Evolutionary conservation across 2,329 filamentous ascomycete species (phyloP), one percentile per base, ranked within the genome.

Genomic region (Ophiostoma ips): DNA sequence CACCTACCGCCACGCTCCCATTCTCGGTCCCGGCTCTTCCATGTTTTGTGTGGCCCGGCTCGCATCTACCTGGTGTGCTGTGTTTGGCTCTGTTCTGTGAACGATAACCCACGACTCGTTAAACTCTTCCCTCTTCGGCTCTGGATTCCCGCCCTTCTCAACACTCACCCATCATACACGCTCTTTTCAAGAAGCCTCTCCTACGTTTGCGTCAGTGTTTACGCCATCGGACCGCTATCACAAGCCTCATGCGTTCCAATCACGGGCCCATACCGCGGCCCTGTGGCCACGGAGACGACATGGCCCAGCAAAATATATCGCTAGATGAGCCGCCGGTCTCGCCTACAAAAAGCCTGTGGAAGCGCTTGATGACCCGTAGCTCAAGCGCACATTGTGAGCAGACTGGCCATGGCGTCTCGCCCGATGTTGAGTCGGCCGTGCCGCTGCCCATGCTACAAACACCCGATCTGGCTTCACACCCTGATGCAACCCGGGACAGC

Each of bases 311-410:
- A 37, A n/a, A 15, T 30, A 19, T 37, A 35, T 28, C 30, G 45
- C 43, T 44, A 31, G 38, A 37, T n/a, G 50, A 38, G 41, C 49
- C 53, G 45, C 46, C 53, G 33, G 46, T 44, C 37, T 53, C 63
- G 58, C 51, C 62, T 57, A 45, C 52, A 45, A 56, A 52, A 35
- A 55, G 55, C 50, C 9, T 56, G 9, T 57, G 52, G 52, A 55
- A 53, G 35, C 46, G 50, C 5, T 9, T 57, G 1, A 24, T 58
- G 13, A 45, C 45, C 30, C 52, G 55, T 24, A 38, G 41, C 15
- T 13, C 43, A 7, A 45, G 38, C 31, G 35, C 46, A 2, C 28
- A 41, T 10, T 24, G 30, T 2, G 48, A 36, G 3, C 37, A 34
- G 15, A 13, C 18, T 41, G 35, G 10, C 16, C 49, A 28, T 45